Conservation (phyloP, 2,329 filamentous ascomycete species). For the Basipetospora chlamydospora region DNA sequence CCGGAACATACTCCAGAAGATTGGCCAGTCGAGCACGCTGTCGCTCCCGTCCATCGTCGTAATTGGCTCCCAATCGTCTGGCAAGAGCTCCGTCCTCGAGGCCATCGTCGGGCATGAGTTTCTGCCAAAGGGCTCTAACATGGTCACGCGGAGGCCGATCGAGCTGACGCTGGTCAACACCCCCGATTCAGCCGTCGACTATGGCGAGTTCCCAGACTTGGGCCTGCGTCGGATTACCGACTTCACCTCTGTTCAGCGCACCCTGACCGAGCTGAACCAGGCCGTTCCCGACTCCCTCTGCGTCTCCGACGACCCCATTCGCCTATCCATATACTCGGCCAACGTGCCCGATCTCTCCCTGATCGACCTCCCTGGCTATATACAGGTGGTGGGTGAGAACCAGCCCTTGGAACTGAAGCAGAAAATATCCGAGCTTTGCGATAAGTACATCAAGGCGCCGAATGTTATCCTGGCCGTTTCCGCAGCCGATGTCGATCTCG, state of each 20-base stretch:
- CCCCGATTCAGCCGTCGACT: constrained; percentile 71
- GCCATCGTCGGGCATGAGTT: constrained; percentile 97
- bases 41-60: constrained; percentile 96
- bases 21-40: constrained; percentile 80
- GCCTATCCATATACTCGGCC: constrained; percentile 87
- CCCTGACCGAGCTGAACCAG: constrained; percentile 84
- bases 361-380: constrained; percentile 94
- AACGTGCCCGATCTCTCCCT: constrained; percentile 90
- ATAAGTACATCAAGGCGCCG: constrained; percentile 93
- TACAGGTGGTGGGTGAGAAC: constrained; percentile 83
- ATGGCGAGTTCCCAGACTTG: constrained; percentile 89
- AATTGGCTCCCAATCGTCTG: constrained; percentile 94
- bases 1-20: constrained; percentile 73
- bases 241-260: constrained; percentile 83
- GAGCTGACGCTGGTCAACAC: constrained; percentile 95
- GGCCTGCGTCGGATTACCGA: constrained; percentile 82
- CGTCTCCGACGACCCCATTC: constrained; percentile 92
- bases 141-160: constrained; percentile 93
- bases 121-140: constrained; percentile 92
- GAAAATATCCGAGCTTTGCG: constrained; percentile 89
- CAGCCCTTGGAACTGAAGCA: constrained; percentile 86
- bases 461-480: constrained; percentile 97
- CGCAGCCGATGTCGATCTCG: constrained; percentile 90
- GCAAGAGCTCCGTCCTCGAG: constrained; percentile 93
- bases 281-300: constrained; percentile 84